Conservation (phyloP, 2,329 filamentous ascomycete genomes). For the Sordariomycetes sp. region DNA sequence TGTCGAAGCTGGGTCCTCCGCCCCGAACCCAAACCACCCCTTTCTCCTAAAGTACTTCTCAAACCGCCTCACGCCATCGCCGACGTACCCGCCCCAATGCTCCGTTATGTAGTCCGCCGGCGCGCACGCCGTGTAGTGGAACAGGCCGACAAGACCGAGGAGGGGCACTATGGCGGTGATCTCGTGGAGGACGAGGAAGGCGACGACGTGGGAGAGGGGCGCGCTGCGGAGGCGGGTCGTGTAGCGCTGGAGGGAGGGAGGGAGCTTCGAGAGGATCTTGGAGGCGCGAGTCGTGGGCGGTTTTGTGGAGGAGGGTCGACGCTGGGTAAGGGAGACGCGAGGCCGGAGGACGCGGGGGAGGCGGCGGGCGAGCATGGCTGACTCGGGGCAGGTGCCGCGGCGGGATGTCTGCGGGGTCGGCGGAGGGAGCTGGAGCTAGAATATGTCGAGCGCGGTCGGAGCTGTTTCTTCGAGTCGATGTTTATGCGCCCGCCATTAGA, state of each 20-base stretch:
- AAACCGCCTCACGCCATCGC: conserved; percentile 58
- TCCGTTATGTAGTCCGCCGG: conserved; percentile 41
- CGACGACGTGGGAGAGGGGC: conserved; percentile 68
- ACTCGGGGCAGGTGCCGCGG: not conserved
- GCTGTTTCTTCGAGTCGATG: not conserved
- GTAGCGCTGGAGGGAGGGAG: conserved; percentile 54
- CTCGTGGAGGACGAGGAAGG: conserved; percentile 87
- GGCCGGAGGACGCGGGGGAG: not conserved
- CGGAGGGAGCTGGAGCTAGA: not conserved
- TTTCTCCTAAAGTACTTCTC: conserved; percentile 66
- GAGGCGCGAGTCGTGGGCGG: conserved; percentile 1
- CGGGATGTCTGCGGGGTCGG: too few species aligned
- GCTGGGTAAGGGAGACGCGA: not conserved
- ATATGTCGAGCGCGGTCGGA: not conserved
- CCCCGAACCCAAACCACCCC: conserved; percentile 61
- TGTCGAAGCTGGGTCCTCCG: conserved; percentile 12
- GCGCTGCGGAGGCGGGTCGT: conserved; percentile 58
- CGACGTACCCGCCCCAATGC: conserved; percentile 35
- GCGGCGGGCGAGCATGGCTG: not conserved
- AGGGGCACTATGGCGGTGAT: conserved; percentile 76
- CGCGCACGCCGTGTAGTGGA: conserved; percentile 69
- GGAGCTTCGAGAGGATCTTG: conserved; percentile 38
- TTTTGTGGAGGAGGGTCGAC: not conserved
- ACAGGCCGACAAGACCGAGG: conserved; percentile 57
- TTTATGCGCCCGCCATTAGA: too few species aligned